phyloP scores from a whole-genome alignment of 768 basidiomycete species.

The Dentipellis sp. region DNA sequence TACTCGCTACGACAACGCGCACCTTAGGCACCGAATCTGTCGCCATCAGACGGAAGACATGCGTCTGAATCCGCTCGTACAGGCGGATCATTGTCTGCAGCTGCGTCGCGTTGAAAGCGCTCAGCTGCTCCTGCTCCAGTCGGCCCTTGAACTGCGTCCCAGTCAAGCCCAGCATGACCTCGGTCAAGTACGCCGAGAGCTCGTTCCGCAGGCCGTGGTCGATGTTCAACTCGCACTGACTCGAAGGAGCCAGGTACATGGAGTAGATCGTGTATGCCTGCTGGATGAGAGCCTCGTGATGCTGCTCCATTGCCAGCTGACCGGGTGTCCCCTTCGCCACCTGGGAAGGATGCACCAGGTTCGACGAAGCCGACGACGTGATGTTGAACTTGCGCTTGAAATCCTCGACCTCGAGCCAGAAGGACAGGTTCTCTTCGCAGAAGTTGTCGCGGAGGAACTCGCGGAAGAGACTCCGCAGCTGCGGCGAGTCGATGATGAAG shows the following conservation, averaged over 20 bases:
- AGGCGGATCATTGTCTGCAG: conserved; percentile 86
- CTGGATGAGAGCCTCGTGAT: conserved; percentile 90
- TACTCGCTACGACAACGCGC: not conserved
- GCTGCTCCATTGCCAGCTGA: conserved; percentile 89
- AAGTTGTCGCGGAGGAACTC: conserved; percentile 92
- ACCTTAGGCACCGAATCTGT: conserved; percentile 99
- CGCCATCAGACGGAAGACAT: conserved; percentile 96
- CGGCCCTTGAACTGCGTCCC: conserved; percentile 74
- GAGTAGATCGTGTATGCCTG: conserved; percentile 92
- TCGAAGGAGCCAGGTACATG: conserved; percentile 92
- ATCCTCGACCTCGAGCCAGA: conserved; percentile 96
- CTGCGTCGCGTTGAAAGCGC: conserved; percentile 88
- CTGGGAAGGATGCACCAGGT: conserved; percentile 22
- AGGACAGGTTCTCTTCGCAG: conserved; percentile 96
- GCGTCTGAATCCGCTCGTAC: conserved; percentile 94
- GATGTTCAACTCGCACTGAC: conserved; percentile 94
- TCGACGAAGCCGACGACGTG: conserved; percentile 68
- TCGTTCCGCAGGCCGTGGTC: conserved; percentile 95
- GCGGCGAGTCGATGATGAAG: conserved; percentile 90
- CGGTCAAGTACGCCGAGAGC: conserved; percentile 85
- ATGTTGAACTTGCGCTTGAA: conserved; percentile 95
- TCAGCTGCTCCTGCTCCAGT: conserved; percentile 74
- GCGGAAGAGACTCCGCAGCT: conserved; percentile 81
- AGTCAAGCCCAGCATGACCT: conserved; percentile 70
- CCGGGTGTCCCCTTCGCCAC: conserved; percentile 47